Evolutionary conservation across 2,329 filamentous ascomycete genomes (phyloP).

Genomic region (Aspergillaceae sp.): DNA sequence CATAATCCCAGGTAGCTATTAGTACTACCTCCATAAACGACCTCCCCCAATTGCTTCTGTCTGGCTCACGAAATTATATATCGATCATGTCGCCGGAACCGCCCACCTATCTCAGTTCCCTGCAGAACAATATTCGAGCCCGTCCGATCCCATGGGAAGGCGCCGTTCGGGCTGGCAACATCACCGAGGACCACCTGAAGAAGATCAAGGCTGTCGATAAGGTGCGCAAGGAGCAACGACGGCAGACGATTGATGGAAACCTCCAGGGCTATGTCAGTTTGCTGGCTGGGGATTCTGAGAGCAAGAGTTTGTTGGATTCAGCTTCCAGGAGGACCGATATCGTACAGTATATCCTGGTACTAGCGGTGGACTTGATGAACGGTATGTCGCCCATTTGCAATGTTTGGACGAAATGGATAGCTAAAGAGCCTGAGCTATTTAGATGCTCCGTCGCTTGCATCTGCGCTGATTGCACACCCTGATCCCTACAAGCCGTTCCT

Average conservation of each 20-base stretch:
- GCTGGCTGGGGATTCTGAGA: conserved; percentile 60
- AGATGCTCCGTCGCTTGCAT: conserved; percentile 74
- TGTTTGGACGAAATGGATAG: not conserved
- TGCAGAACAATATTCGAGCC: conserved; percentile 95
- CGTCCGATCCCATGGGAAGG: conserved; percentile 97
- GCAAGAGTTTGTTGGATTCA: conserved; percentile 71
- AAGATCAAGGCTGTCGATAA: conserved; percentile 97
- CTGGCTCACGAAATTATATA: conserved; percentile 5
- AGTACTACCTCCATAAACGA: not conserved
- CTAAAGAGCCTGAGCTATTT: not conserved
- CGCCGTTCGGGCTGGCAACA: conserved; percentile 82
- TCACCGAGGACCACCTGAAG: conserved; percentile 87
- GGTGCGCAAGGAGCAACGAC: conserved; percentile 82
- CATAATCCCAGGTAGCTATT: not conserved
- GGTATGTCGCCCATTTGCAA: conserved; percentile 43
- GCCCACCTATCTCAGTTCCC: conserved; percentile 74
- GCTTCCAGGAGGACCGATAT: conserved; percentile 82
- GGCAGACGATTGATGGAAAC: conserved; percentile 71
- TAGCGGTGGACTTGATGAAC: conserved; percentile 79
- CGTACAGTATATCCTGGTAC: conserved; percentile 86
- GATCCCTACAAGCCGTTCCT: conserved; percentile 69
- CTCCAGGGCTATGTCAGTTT: conserved; percentile 70
- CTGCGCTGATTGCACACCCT: conserved; percentile 64
- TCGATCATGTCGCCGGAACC: conserved; percentile 76
- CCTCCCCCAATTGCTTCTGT: not conserved